Percentiles rank a stretch among this genome's conserved stretches.
phyloP scores from a whole-genome alignment of 106 monocot species.

The Dioscorea dumetorum region DNA sequence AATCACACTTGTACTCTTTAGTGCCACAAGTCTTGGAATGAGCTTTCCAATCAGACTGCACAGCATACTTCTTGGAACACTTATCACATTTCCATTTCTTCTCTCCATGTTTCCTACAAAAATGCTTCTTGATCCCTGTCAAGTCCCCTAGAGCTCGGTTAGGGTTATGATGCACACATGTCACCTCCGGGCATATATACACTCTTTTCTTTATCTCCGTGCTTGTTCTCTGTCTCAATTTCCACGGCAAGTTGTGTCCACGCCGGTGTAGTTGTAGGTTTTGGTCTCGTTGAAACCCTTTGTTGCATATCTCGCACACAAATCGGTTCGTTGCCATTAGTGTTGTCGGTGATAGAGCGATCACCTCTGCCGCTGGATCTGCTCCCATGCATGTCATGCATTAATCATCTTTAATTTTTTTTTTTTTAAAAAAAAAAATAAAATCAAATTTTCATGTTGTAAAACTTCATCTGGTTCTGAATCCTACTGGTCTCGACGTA shows the following conservation, averaged over 20 bases:
- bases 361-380: conserved; percentile 54
- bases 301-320: conserved; percentile 69
- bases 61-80: conserved; percentile 78
- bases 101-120: conserved; percentile 77
- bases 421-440: not conserved
- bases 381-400: not conserved
- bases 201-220: conserved; percentile 28
- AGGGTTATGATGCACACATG: conserved; percentile 61
- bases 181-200: conserved; percentile 47
- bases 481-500: too few species aligned
- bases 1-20: conserved; percentile 67
- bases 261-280: conserved; percentile 61
- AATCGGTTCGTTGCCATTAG: conserved; percentile 61
- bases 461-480: not conserved
- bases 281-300: conserved; percentile 59
- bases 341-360: conserved; percentile 36
- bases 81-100: conserved; percentile 91
- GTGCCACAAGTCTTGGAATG: conserved; percentile 73
- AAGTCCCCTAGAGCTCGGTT: conserved; percentile 63
- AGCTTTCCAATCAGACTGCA: conserved; percentile 80
- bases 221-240: conserved; percentile 35
- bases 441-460: not conserved
- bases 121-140: conserved; percentile 88
- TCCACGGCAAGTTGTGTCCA: conserved; percentile 64
- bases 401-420: not conserved